Evolutionary conservation across 2,329 filamentous ascomycete species (phyloP).

Genomic region (Aspergillus nomiae): DNA sequence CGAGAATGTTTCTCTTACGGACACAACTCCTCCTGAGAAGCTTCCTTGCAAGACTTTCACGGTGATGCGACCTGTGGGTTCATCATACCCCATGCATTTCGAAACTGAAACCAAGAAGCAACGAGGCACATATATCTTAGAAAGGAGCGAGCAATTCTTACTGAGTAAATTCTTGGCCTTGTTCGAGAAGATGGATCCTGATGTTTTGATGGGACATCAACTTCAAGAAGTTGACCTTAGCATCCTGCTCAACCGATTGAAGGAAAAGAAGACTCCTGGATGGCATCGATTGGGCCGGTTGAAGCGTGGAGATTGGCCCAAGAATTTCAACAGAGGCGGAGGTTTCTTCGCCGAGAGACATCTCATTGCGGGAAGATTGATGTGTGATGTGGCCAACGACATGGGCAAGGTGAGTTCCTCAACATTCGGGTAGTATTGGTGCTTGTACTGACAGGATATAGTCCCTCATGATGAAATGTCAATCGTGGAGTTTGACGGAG

Average conservation of each 20-base stretch:
- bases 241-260: constrained; percentile 80
- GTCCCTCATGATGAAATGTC: constrained; percentile 94
- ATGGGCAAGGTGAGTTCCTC: constrained; percentile 69
- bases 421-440: not conserved
- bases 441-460: constrained; percentile 32
- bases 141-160: constrained; percentile 81
- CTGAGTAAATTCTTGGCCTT: constrained; percentile 87
- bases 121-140: constrained; percentile 74
- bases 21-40: constrained; percentile 86
- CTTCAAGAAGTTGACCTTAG: constrained; percentile 98
- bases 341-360: constrained; percentile 93
- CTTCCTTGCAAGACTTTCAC: constrained; percentile 90
- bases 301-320: constrained; percentile 81
- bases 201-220: constrained; percentile 90
- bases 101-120: constrained; percentile 75
- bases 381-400: constrained; percentile 94
- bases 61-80: constrained; percentile 76
- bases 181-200: constrained; percentile 83
- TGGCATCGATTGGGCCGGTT: constrained; percentile 93
- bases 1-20: constrained; percentile 81
- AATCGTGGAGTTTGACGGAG: constrained; percentile 96
- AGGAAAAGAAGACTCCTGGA: constrained; percentile 86
- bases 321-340: constrained; percentile 79
- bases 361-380: constrained; percentile 80
- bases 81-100: constrained; percentile 82